Evolutionary conservation across 2,329 filamentous ascomycete species (phyloP).

Genomic region (Sporothrix inflata): DNA sequence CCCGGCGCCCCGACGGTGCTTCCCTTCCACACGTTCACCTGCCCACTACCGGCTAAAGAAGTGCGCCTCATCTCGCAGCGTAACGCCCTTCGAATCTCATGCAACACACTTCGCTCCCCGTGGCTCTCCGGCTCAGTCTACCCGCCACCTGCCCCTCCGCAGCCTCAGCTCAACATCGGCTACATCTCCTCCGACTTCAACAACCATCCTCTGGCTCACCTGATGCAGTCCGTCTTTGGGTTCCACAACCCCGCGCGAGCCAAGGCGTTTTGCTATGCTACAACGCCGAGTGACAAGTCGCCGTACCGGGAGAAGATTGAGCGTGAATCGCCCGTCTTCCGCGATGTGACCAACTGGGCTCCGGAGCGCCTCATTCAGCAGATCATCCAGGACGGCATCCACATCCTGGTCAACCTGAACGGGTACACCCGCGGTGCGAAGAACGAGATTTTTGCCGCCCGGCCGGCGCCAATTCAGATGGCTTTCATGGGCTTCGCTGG

Average conservation of each 20-base stretch:
- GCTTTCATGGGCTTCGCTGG: slow-evolving; percentile 99
- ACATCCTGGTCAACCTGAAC: slow-evolving; percentile 96
- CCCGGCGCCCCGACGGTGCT: slow-evolving; percentile 91
- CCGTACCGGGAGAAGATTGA: slow-evolving; percentile 91
- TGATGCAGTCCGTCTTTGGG: slow-evolving; percentile 99
- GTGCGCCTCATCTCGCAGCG: slow-evolving; percentile 93
- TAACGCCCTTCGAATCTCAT: slow-evolving; percentile 90
- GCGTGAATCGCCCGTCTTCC: slow-evolving; percentile 85
- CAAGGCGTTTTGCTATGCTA: slow-evolving; percentile 93
- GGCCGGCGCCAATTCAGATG: slow-evolving; percentile 96
- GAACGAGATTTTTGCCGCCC: slow-evolving; percentile 95
- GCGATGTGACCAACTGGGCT: slow-evolving; percentile 84
- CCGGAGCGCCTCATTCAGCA: slow-evolving; percentile 82
- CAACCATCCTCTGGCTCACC: slow-evolving; percentile 91
- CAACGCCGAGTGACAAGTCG: slow-evolving; percentile 87
- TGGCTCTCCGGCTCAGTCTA: slow-evolving; percentile 86
- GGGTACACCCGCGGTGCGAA: slow-evolving; percentile 96
- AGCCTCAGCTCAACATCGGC: slow-evolving; percentile 83
- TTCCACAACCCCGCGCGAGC: slow-evolving; percentile 75
- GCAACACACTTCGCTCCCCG: slow-evolving; percentile 79
- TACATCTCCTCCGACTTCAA: slow-evolving; percentile 99
- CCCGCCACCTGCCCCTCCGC: slow-evolving; percentile 80
- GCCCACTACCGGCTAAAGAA: slow-evolving; percentile 85
- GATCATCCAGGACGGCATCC: slow-evolving; percentile 84
- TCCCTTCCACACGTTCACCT: slow-evolving; percentile 97